Evolutionary conservation across 768 basidiomycete genomes (phyloP), one percentile per base, ranked within the genome.

Genomic region (Mycena galopus): DNA sequence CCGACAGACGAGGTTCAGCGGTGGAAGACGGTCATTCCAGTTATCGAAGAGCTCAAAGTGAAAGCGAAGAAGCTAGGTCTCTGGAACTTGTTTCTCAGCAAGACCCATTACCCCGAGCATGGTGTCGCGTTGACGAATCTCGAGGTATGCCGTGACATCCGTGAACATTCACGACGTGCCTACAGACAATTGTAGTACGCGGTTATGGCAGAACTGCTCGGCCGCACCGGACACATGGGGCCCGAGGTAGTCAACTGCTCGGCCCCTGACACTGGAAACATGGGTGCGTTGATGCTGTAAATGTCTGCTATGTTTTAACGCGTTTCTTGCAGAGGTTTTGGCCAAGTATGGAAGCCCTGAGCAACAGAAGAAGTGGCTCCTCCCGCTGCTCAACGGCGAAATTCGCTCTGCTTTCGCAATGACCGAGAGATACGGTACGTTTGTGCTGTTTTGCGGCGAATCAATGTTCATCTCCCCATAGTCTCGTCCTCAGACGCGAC

Each of bases 21-120:
- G 62, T 99, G 97, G 97, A 88, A 93, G 83, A 93, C 92, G 11
- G 86, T 95, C 75, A 90, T 96, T 32, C 92, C 93, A 2, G 82
- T 98, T 73, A 84, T 97, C 66, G 92, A 90, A 75, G 93, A 94
- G 66, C 88, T 99, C 75, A 98, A 99, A 84, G 86, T 78, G 72
- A 95, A 94, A 81, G 98, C 97, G 0, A 94, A 92, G 84, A 89
- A 90, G 78, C 89, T 91, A 30, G 98, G 98, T 3, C 87, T 99
- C 44, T 99, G 98, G 98, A 99, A 99, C 79, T 87, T 99, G 42
- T 99, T 98, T 87, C 86, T 99, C 73, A 96, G 94, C 89, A 96
- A 96, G 83, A 88, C 90, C 32, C 97, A 98, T 79, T 98, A 97
- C 80, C 96, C 96, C 10, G 86, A 94, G 75, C 88, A 91, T 77